Percentiles rank a stretch among this genome's conserved stretches.
Evolutionary conservation across 768 basidiomycete genomes (phyloP).

Genomic region (Lepiota brunneoincarnata): DNA sequence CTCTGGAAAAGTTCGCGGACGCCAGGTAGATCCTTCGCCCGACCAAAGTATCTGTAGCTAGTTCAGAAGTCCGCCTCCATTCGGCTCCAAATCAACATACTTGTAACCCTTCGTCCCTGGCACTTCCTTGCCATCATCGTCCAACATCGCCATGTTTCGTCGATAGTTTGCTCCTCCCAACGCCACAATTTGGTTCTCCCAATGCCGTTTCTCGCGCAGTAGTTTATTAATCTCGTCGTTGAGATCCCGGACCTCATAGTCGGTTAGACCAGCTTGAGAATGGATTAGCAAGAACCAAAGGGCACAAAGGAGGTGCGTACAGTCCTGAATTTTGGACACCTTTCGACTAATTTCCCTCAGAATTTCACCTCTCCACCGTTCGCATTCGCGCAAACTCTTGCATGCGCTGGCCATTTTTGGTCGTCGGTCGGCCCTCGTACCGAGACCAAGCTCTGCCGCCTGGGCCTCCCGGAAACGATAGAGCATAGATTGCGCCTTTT

Average conservation of each 20-base stretch:
- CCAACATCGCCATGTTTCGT: constrained; percentile 89
- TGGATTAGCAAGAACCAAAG: not conserved
- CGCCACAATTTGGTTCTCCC: constrained; percentile 98
- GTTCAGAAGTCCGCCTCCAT: not conserved
- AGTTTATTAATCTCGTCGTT: constrained; percentile 98
- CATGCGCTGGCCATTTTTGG: constrained; percentile 91
- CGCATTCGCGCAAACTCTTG: constrained; percentile 90
- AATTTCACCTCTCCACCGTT: constrained; percentile 95
- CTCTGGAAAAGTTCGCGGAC: constrained; percentile 93
- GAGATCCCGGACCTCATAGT: constrained; percentile 93
- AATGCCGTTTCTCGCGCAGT: constrained; percentile 93
- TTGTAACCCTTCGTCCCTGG: constrained; percentile 98
- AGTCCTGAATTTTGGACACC: constrained; percentile 96
- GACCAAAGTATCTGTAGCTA: constrained; percentile 82
- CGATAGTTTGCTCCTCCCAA: constrained; percentile 96
- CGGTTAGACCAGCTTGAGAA: constrained; percentile 77
- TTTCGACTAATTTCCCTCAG: constrained; percentile 92
- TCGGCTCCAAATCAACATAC: constrained; percentile 38
- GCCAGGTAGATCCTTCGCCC: constrained; percentile 93
- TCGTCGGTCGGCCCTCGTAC: constrained; percentile 78
- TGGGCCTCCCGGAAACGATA: constrained; percentile 97
- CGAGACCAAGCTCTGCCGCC: constrained; percentile 91
- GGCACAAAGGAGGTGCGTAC: constrained; percentile 39
- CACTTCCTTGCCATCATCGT: constrained; percentile 94
- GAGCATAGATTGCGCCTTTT: constrained; percentile 94